Base-by-base conservation (phyloP, 1,284 basidiomycete genomes). In the Psilocybe mexicana region DNA sequence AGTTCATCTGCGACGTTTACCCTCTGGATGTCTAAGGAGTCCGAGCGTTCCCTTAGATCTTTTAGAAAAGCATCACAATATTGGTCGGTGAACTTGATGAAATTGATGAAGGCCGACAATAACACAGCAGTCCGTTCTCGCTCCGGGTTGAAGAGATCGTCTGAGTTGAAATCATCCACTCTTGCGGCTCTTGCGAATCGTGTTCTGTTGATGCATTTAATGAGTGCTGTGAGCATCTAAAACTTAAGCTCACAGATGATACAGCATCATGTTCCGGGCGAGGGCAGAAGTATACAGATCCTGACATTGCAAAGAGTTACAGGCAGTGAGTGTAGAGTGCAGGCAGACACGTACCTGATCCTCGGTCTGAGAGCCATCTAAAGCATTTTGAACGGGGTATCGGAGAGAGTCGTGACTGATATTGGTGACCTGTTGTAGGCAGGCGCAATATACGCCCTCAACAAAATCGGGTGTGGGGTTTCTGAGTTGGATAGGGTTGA, bases 31-130 rank as follows among this genome's bases (percentile, higher is more conserved):
- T 83, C 74, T 24, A 87, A 67, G 6, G 78, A 70, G n/a, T 83
- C 72, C 8, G 87, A 85, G 48, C 79, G 77, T 11, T 86, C 80
- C 28, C 83, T 79, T n/a, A 93, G 73, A 12, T 81, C 78, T 51
- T 77, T 77, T 18, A 90, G 75, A 57, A 88, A 84, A 1, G 79
- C 71, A 40, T 81, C 79, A 63, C 87, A 87, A 57, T 74, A 76
- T 64, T 93, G 88, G 63, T 90, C 86, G 28, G 86, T 87, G 71
- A 96, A 96, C 72, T 93, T 93, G 70, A 93, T 85, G 72, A 95
- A 94, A 74, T 97, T 97, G 77, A 96, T 89, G 61, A 97, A 89
- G 0, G 90, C 94, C 42, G 92, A 93, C 58, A 97, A 80, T 44
- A 92, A 79, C 49, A 82, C 78, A 12, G 87, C 78, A 0, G 93